Conservation (phyloP, 2,329 filamentous ascomycete species). For the Conoideocrella luteorostrata region DNA sequence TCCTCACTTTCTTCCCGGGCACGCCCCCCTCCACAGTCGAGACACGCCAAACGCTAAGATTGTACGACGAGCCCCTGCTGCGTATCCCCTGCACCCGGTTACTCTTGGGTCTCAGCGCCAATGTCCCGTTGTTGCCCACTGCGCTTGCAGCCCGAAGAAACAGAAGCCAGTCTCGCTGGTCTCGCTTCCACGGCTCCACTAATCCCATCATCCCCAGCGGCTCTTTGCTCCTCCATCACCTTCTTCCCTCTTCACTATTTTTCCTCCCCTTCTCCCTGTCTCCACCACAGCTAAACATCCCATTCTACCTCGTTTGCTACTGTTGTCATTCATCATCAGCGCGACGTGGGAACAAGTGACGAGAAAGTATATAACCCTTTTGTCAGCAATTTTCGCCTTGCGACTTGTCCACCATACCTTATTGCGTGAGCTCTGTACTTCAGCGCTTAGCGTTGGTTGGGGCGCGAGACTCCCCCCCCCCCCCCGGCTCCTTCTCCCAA, state of each 20-base stretch:
- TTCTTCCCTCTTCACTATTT: slow-evolving; percentile 18
- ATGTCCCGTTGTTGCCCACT: slow-evolving; percentile 5
- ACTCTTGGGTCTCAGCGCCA: slow-evolving; percentile 10
- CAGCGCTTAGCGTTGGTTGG: neutral
- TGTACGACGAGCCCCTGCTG: slow-evolving; percentile 14
- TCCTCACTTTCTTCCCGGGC: slow-evolving; percentile 1
- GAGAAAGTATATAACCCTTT: neutral
- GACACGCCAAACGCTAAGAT: slow-evolving; percentile 4
- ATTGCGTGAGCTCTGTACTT: slow-evolving; percentile 1
- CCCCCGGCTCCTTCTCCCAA: no score
- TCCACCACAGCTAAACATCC: slow-evolving; percentile 17
- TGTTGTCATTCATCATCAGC: slow-evolving; percentile 8
- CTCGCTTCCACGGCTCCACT: slow-evolving; percentile 17
- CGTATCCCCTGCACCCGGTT: slow-evolving; percentile 12
- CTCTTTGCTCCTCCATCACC: slow-evolving; percentile 18
- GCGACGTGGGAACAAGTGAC: neutral
- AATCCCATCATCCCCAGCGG: slow-evolving; percentile 17
- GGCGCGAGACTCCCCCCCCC: no score
- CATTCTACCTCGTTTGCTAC: slow-evolving; percentile 11
- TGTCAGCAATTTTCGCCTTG: neutral
- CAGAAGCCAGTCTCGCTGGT: slow-evolving; percentile 12
- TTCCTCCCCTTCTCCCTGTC: slow-evolving; percentile 17
- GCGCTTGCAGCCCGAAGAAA: slow-evolving; percentile 3
- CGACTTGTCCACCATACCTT: neutral
- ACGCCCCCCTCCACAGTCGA: slow-evolving; percentile 1